Conservation (phyloP, 208 protist species). For the Spongospora subterranea region DNA sequence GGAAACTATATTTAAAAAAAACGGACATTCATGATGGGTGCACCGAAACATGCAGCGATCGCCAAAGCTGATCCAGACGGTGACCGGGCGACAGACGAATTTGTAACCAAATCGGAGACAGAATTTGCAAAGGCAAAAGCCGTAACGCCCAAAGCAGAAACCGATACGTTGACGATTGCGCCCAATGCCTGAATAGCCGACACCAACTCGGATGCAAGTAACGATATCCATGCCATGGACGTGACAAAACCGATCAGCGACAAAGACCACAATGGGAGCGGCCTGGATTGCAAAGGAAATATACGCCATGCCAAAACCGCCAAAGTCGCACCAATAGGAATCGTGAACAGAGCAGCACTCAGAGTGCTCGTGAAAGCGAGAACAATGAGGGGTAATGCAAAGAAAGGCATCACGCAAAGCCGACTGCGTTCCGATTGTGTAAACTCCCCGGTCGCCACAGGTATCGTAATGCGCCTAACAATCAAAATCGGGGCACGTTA, state of each 20-base stretch:
- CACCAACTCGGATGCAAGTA: conserved; percentile 59
- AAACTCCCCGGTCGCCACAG: neutral
- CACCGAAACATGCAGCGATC: conserved; percentile 57
- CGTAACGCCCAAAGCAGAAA: conserved; percentile 62
- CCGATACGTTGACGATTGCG: conserved; percentile 51
- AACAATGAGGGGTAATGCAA: too few relatives aligned
- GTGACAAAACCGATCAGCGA: conserved; percentile 47
- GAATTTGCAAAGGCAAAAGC: conserved; percentile 69
- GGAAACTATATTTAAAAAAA: neutral
- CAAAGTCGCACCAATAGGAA: too few relatives aligned
- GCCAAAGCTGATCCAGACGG: conserved; percentile 1
- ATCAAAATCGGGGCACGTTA: too few relatives aligned
- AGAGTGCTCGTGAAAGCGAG: too few relatives aligned
- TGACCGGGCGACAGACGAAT: neutral
- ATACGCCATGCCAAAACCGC: neutral
- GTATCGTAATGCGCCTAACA: too few relatives aligned
- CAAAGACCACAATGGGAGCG: neutral
- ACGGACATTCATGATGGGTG: conserved; percentile 59
- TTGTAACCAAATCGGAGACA: conserved; percentile 65
- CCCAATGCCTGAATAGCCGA: conserved; percentile 62
- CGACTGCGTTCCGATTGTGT: neutral
- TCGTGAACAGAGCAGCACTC: too few relatives aligned
- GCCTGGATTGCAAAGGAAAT: neutral
- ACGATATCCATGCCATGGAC: conserved; percentile 60
- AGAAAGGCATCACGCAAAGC: neutral